phyloP scores from a whole-genome alignment of 2,329 filamentous ascomycete genomes.

The Aspergillus pseudoterreus region DNA sequence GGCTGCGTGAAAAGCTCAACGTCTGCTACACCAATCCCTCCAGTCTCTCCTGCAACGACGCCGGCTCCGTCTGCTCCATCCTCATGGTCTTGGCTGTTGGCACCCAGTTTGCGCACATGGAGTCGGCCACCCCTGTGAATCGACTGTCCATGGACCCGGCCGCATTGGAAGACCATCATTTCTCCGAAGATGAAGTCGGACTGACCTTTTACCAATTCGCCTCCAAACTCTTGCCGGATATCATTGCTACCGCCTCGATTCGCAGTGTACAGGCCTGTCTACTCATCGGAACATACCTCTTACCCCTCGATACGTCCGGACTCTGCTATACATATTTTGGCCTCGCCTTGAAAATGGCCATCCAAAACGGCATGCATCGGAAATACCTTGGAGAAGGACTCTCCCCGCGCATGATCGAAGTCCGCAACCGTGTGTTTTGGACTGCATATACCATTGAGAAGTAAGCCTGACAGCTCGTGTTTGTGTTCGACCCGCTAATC shows the following conservation, averaged over 20 bases:
- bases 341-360: constrained; percentile 54
- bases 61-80: constrained; percentile 39
- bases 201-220: constrained; percentile 57
- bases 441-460: constrained; percentile 56
- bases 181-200: constrained; percentile 53
- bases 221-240: constrained; percentile 52
- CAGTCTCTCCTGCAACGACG: constrained; percentile 35
- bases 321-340: constrained; percentile 57
- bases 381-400: constrained; percentile 48
- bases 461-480: constrained; percentile 26
- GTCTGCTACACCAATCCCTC: constrained; percentile 35
- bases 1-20: constrained; percentile 38
- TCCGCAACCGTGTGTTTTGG: constrained; percentile 56
- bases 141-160: constrained; percentile 22
- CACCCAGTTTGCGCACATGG: constrained; percentile 44
- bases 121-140: constrained; percentile 36
- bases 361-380: constrained; percentile 60
- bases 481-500: background rate
- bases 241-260: constrained; percentile 54
- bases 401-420: constrained; percentile 49
- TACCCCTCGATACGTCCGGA: constrained; percentile 55
- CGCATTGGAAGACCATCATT: constrained; percentile 29
- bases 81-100: constrained; percentile 43
- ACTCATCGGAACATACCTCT: constrained; percentile 53
- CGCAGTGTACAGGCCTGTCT: constrained; percentile 58